These are phyloP conservation scores for Magnaporthiopsis poae DNA, from an alignment of 2,329 filamentous ascomycete species.

Conservation along the genomic window DNA sequence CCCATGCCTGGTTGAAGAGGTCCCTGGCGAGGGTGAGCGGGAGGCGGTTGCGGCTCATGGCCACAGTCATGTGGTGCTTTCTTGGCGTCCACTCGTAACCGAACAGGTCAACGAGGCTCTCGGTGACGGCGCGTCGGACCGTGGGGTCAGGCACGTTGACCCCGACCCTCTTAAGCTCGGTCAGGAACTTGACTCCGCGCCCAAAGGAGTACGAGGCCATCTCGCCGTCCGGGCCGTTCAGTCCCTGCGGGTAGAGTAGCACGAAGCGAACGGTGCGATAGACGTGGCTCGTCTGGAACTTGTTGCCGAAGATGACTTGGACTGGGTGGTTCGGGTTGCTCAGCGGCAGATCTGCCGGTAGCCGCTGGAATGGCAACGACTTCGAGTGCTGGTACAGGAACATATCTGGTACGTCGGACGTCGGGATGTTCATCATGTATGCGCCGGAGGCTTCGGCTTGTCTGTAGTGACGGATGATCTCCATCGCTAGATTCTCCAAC, in stretches of 20 bases:
- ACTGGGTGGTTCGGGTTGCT: conserved; percentile 36
- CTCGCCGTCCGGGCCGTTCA: neutral
- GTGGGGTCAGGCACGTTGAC: conserved; percentile 16
- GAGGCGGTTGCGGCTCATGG: conserved; percentile 16
- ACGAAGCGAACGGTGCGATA: conserved; percentile 27
- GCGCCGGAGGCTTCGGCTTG: conserved; percentile 18
- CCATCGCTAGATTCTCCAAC: conserved; percentile 33
- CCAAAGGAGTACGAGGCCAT: conserved; percentile 18
- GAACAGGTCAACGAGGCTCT: conserved; percentile 25
- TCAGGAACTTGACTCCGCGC: conserved; percentile 24
- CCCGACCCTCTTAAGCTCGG: conserved; percentile 23
- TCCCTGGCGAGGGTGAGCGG: conserved; percentile 24
- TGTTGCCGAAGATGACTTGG: conserved; percentile 32
- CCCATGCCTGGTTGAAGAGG: conserved; percentile 30
- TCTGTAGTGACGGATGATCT: conserved; percentile 31
- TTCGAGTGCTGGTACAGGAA: conserved; percentile 5
- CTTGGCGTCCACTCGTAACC: conserved; percentile 17
- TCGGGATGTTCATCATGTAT: conserved; percentile 33
- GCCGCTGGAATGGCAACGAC: conserved; percentile 22
- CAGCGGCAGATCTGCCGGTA: conserved; percentile 34
- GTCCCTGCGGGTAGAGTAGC: neutral
- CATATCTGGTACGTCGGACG: conserved; percentile 30
- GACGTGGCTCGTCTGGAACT: conserved; percentile 30
- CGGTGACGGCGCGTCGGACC: conserved; percentile 20
- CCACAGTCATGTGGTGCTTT: conserved; percentile 15